Conservation (phyloP, 805 yeast genomes). For the Osmozyma mogii region DNA sequence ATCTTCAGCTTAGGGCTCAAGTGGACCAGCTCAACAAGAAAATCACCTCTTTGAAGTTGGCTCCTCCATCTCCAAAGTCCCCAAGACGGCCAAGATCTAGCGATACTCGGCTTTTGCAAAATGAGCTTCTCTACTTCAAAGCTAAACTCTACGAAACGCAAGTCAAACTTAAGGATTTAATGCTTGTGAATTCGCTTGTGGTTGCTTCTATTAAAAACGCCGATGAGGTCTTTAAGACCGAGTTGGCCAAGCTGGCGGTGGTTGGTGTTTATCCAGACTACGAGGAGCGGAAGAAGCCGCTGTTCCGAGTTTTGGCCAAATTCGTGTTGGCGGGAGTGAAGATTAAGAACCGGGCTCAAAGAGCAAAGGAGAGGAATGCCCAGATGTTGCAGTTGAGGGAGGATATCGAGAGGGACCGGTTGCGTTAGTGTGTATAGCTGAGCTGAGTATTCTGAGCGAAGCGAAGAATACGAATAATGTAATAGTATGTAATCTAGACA, state of each 20-base stretch:
- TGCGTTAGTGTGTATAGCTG: too few relatives aligned
- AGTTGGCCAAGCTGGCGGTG: constrained; percentile 20
- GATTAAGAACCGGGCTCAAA: constrained; percentile 22
- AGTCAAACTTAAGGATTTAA: constrained; percentile 25
- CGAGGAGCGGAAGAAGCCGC: constrained; percentile 13
- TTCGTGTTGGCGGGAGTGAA: constrained; percentile 31
- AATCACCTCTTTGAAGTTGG: too few relatives aligned
- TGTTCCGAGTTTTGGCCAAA: constrained; percentile 27
- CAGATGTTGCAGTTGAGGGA: constrained; percentile 21
- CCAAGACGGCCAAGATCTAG: constrained; percentile 6
- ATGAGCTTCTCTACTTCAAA: constrained; percentile 38
- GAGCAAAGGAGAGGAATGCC: constrained; percentile 18
- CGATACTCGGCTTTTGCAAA: constrained; percentile 19
- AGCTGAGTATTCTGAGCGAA: too few relatives aligned
- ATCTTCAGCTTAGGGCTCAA: constrained; percentile 16
- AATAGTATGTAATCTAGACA: too few relatives aligned
- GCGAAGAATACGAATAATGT: too few relatives aligned
- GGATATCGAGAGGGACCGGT: constrained; percentile 25
- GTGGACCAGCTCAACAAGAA: constrained; percentile 21
- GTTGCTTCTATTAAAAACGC: constrained; percentile 22
- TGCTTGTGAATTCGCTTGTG: constrained; percentile 26
- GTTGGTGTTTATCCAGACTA: constrained; percentile 30
- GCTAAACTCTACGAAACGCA: constrained; percentile 41
- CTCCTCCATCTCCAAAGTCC: constrained; percentile 15
- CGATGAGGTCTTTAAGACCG: constrained; percentile 17